Evolutionary conservation across 2,329 filamentous ascomycete genomes (phyloP).

Genomic region (Mycogone perniciosa): DNA sequence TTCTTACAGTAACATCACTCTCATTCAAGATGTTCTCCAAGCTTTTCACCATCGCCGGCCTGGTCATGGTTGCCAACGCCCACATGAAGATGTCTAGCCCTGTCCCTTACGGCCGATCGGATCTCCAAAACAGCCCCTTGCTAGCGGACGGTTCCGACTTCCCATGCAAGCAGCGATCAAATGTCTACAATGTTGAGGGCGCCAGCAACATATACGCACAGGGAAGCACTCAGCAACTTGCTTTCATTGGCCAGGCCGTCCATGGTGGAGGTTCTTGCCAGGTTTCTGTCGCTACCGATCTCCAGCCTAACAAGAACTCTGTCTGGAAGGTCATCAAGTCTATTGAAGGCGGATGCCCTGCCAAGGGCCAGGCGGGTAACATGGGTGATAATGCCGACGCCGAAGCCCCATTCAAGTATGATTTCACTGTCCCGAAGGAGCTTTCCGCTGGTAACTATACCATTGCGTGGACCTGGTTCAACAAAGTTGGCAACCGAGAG

Average conservation of each 20-base stretch:
- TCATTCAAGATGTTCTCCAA: conserved; percentile 45
- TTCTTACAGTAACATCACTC: conserved; percentile 10
- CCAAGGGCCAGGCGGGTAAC: conserved; percentile 52
- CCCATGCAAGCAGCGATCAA: conserved; percentile 68
- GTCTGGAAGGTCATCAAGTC: conserved; percentile 88
- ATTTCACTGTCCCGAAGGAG: conserved; percentile 64
- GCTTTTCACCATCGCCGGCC: conserved; percentile 44
- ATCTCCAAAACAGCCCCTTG: conserved; percentile 58
- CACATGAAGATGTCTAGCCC: conserved; percentile 73
- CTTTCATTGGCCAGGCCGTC: conserved; percentile 64
- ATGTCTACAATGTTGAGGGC: conserved; percentile 39
- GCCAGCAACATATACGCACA: conserved; percentile 51
- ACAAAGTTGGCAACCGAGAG: conserved; percentile 85
- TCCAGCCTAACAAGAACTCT: conserved; percentile 56
- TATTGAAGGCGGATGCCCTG: conserved; percentile 78
- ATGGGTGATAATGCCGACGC: conserved; percentile 40
- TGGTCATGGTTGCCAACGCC: conserved; percentile 56
- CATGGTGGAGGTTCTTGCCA: conserved; percentile 95
- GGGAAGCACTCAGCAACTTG: conserved; percentile 40
- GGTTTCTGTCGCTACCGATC: conserved; percentile 75
- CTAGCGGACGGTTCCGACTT: conserved; percentile 56
- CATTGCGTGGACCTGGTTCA: conserved; percentile 92
- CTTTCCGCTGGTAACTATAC: conserved; percentile 71
- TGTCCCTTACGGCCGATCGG: conserved; percentile 46
- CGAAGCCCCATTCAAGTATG: conserved; percentile 50